phyloP scores from a whole-genome alignment of 306 rosid species.

The Lathyrus aphaca region DNA sequence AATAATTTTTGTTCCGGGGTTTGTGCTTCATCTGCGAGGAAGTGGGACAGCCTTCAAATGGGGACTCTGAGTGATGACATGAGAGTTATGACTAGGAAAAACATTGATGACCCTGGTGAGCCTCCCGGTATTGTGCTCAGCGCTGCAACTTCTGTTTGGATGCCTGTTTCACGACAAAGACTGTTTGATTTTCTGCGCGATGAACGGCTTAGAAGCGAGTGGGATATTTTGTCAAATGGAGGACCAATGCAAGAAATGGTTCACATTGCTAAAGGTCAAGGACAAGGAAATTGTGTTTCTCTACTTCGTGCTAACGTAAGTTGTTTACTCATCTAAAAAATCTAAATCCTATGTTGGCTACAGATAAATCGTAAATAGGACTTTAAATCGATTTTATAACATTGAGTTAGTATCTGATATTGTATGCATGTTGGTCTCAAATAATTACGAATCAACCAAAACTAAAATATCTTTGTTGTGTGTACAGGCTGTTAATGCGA shows the following conservation, averaged over 20 bases:
- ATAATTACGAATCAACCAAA: neutral
- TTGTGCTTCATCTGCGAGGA: constrained; percentile 62
- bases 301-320: constrained; percentile 79
- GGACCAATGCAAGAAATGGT: constrained; percentile 77
- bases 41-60: constrained; percentile 73
- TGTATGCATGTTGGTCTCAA: neutral
- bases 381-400: neutral
- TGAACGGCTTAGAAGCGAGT: constrained; percentile 62
- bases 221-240: constrained; percentile 82
- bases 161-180: constrained; percentile 64
- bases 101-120: constrained; percentile 80
- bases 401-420: neutral
- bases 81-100: constrained; percentile 76
- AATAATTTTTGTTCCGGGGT: constrained; percentile 80
- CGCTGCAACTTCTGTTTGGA: constrained; percentile 88
- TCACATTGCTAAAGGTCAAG: constrained; percentile 72
- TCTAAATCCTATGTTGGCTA: neutral
- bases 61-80: constrained; percentile 69
- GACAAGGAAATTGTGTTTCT: constrained; percentile 71
- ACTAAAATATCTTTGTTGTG: neutral
- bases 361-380: neutral
- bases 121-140: constrained; percentile 83
- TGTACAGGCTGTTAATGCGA: constrained; percentile 61
- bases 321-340: neutral
- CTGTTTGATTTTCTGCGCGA: constrained; percentile 76